Conservation (phyloP, 2,329 filamentous ascomycete genomes). For the Seiridium cupressi region DNA sequence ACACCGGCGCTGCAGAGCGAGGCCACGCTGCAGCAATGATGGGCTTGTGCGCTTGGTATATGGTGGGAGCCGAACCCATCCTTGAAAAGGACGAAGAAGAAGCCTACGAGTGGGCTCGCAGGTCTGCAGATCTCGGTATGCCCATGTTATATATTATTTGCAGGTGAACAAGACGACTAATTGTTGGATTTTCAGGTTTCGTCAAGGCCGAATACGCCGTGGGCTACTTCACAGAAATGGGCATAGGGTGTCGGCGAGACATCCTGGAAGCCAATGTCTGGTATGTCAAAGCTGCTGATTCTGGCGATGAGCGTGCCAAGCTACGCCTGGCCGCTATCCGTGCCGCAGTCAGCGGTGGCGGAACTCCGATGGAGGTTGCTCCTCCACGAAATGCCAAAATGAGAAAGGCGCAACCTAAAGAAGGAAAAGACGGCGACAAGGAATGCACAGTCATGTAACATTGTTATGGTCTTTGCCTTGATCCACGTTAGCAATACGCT, state of each 20-base stretch:
- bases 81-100: constrained; percentile 94
- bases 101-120: constrained; percentile 92
- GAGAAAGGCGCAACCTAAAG: constrained; percentile 40
- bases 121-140: constrained; percentile 82
- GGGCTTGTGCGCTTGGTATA: constrained; percentile 97
- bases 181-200: constrained; percentile 44
- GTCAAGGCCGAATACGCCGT: constrained; percentile 87
- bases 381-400: constrained; percentile 51
- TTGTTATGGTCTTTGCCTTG: no score
- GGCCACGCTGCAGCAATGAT: constrained; percentile 91
- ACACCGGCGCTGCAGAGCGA: constrained; percentile 84
- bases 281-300: constrained; percentile 94
- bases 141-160: constrained; percentile 13
- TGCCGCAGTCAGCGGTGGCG: constrained; percentile 66
- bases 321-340: constrained; percentile 84
- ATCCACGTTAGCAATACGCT: no score
- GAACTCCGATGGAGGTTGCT: constrained; percentile 55
- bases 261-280: constrained; percentile 96
- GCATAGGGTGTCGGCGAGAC: constrained; percentile 91
- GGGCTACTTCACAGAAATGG: constrained; percentile 98
- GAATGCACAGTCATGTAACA: constrained; percentile 58
- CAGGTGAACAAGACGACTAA: neutral
- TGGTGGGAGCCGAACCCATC: constrained; percentile 89
- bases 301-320: constrained; percentile 86
- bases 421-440: constrained; percentile 45